Percentiles rank a stretch among this genome's conserved stretches.
Conservation (phyloP, 2,329 filamentous ascomycete genomes). For the Truncatella angustata region DNA sequence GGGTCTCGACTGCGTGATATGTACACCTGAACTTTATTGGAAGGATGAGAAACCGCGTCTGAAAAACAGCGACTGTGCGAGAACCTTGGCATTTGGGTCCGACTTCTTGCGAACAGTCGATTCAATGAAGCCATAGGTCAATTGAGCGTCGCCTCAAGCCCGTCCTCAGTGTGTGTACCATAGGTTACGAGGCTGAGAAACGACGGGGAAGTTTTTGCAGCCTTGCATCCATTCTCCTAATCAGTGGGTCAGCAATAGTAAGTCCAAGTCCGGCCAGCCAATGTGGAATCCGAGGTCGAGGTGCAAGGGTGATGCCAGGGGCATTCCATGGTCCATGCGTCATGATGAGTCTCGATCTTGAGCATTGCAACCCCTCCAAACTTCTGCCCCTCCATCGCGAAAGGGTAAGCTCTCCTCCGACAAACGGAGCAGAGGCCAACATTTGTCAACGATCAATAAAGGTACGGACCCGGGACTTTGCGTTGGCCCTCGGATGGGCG, state of each 20-base stretch:
- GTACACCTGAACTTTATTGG: conserved; percentile 64
- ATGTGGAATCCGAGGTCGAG: background rate
- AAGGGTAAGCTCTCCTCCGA: too few species aligned
- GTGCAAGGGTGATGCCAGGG: too few species aligned
- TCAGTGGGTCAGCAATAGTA: conserved; percentile 5
- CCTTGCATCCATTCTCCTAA: conserved; percentile 6
- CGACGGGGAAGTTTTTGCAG: background rate
- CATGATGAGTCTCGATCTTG: too few species aligned
- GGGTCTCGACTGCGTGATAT: conserved; percentile 69
- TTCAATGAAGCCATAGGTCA: conserved; percentile 6
- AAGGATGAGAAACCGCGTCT: conserved; percentile 38
- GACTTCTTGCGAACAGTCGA: conserved; percentile 6
- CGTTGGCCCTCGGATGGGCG: too few species aligned
- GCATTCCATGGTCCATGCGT: too few species aligned
- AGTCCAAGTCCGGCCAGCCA: background rate
- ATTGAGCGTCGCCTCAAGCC: background rate
- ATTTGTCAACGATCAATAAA: too few species aligned
- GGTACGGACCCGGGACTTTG: too few species aligned
- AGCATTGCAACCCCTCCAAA: too few species aligned
- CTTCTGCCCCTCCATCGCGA: too few species aligned
- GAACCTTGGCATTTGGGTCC: background rate
- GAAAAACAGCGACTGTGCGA: conserved; percentile 27
- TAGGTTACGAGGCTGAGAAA: conserved; percentile 5
- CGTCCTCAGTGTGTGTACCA: background rate
- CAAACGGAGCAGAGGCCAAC: too few species aligned